Base-by-base conservation (phyloP, 2,329 filamentous ascomycete species). In the Alternaria brassicae region DNA sequence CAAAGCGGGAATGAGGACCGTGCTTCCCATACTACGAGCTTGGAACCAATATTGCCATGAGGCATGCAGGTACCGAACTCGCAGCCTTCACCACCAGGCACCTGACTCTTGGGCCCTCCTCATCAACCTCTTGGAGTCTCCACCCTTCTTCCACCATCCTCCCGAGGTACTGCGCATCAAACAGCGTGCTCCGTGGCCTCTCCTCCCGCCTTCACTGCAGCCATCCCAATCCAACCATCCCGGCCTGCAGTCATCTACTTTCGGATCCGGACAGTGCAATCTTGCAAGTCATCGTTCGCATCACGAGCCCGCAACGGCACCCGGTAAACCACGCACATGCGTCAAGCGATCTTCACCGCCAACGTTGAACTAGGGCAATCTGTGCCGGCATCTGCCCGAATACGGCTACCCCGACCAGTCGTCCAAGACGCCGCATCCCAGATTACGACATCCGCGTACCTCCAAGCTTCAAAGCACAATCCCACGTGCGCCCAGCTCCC, bases 281-380 rank as follows among this genome's bases (percentile, higher is more conserved):
- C 52, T 64, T 68, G 63, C 60, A 55, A 59, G 64, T 60, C 53
- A 58, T 36, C 60, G 25, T 44, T 48, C 45, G 37, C 51, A 44
- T 32, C 36, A 47, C 48, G 39, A 47, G 23, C 59, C 36, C 32
- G 28, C 53, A 34, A 30, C 48, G 48, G 21, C 48, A 21, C 52
- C 51, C 49, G 41, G 45, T 32, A 37, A 52, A 52, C 51, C 52
- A 50, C 60, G 34, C 53, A 53, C 61, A 63, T 49, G 55, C 53
- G 45, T 34, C 56, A 28, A 32, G 30, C 44, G 54, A 61, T 61
- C 58, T 53, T 58, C 58, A 54, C 58, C 55, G 58, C 58, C 54
- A 61, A 58, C 54, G 44, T 34, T 50, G 19, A 36, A 62, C 34
- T 53, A 49, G 37, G 42, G 42, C 56, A 44, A 39, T 55, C 27